phyloP scores from a whole-genome alignment of 1,284 basidiomycete species.

The Rhodotorula sp. region DNA sequence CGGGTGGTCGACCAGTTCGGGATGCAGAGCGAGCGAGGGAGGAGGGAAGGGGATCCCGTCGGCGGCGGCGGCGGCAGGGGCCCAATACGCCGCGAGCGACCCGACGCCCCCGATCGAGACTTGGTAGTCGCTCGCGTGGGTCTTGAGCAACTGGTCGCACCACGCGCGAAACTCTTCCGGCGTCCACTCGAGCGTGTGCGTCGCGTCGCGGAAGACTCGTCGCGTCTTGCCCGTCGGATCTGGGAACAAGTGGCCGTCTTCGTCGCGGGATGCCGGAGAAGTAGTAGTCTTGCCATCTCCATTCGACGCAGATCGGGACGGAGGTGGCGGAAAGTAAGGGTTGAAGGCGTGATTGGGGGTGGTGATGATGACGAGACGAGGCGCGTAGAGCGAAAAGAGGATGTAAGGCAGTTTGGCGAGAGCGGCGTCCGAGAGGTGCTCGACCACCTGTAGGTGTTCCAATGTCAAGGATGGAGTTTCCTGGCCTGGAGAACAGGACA shows the following conservation, averaged over 20 bases:
- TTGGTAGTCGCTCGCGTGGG: constrained; percentile 32
- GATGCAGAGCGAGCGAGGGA: constrained; percentile 29
- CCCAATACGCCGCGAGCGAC: constrained; percentile 36
- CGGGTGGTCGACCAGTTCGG: constrained; percentile 20
- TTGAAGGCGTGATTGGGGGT: constrained; percentile 84
- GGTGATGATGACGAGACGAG: constrained; percentile 74
- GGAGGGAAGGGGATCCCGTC: constrained; percentile 36
- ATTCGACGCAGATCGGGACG: background rate
- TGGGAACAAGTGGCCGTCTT: constrained; percentile 52
- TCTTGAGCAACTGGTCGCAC: constrained; percentile 53
- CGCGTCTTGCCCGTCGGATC: constrained; percentile 73
- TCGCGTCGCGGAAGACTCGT: constrained; percentile 64
- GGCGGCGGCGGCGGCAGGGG: background rate
- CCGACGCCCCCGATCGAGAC: constrained; percentile 38
- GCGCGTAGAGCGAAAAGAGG: constrained; percentile 79
- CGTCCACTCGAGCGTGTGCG: constrained; percentile 95
- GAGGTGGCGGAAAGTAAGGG: constrained; percentile 62
- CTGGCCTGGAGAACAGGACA: too few species aligned
- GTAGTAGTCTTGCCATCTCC: background rate
- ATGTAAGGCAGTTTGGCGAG: constrained; percentile 75
- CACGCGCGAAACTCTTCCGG: constrained; percentile 70
- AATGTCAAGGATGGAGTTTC: background rate
- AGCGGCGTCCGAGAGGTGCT: constrained; percentile 72
- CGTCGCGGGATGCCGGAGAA: background rate
- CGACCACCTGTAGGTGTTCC: constrained; percentile 55